Conservation (phyloP, 1,139 yeast species). For the Zygoascus meyerae region DNA sequence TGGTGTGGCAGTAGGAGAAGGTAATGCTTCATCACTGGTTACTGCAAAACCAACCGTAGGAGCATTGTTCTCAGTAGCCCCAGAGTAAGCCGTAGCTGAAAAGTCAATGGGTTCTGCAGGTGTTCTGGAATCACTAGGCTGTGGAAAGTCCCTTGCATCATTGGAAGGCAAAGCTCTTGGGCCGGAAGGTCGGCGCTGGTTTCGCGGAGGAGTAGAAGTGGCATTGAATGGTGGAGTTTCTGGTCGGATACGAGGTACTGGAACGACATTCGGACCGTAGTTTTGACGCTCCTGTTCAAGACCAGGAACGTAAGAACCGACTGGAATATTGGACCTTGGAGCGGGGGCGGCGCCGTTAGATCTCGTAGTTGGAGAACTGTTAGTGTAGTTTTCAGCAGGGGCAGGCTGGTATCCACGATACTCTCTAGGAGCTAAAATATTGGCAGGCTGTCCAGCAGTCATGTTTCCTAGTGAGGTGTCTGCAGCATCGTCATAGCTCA, state of each 20-base stretch:
- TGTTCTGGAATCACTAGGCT: not conserved
- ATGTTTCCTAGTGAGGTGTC: constrained; percentile 12
- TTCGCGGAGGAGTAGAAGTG: constrained; percentile 14
- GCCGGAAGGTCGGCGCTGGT: constrained; percentile 19
- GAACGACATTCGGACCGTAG: constrained; percentile 32
- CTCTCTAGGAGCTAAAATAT: constrained; percentile 8
- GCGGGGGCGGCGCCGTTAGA: constrained; percentile 1
- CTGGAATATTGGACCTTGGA: constrained; percentile 16
- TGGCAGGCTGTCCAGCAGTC: constrained; percentile 19
- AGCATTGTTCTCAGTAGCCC: constrained; percentile 12
- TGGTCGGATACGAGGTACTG: constrained; percentile 25
- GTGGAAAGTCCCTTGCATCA: not conserved
- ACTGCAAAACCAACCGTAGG: constrained; percentile 5
- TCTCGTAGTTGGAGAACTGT: constrained; percentile 3
- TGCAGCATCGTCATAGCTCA: constrained; percentile 8
- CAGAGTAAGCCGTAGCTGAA: constrained; percentile 15
- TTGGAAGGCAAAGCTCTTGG: constrained; percentile 14
- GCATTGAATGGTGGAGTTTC: constrained; percentile 8
- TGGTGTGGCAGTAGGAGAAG: not conserved
- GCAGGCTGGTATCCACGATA: constrained; percentile 10
- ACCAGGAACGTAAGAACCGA: constrained; percentile 31
- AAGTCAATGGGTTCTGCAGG: constrained; percentile 8
- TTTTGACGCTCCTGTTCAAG: constrained; percentile 25
- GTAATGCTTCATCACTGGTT: not conserved
- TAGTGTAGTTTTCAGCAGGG: not conserved